These are phyloP conservation scores for Phytopythium cucurbitacearum DNA, from an alignment of 352 stramenopile genomes.

Conservation along the genomic window DNA sequence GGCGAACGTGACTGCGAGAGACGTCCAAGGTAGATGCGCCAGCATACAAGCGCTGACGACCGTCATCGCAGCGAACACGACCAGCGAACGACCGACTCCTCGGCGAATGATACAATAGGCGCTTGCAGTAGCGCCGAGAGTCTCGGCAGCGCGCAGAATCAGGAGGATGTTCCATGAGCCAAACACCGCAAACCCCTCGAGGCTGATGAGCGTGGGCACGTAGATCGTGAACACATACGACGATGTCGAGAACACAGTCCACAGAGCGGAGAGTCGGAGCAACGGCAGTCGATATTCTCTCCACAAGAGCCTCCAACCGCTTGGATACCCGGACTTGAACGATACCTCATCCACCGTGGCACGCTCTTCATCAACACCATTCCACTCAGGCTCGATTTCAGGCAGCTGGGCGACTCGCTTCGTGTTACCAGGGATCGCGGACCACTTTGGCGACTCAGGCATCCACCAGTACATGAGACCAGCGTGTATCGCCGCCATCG, in stretches of 20 bases:
- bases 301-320: neutral
- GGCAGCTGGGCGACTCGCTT: too few species aligned
- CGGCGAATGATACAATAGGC: neutral
- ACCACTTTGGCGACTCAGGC: neutral
- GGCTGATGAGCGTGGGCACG: constrained; percentile 2
- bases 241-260: constrained; percentile 1
- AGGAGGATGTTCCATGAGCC: neutral
- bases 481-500: neutral
- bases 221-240: constrained; percentile 6
- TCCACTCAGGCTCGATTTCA: neutral
- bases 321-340: neutral
- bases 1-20: neutral
- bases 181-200: constrained; percentile 1
- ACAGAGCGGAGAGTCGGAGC: neutral
- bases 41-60: neutral
- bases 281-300: too few species aligned
- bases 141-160: neutral
- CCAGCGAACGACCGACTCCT: neutral
- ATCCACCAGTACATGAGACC: neutral
- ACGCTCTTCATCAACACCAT: neutral
- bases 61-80: neutral
- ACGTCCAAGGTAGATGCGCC: neutral
- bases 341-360: too few species aligned
- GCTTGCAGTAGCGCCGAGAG: neutral
- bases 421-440: too few species aligned